These are phyloP conservation scores for Phytophthora ramorum DNA, from an alignment of 352 stramenopile genomes.

Conservation along the genomic window DNA sequence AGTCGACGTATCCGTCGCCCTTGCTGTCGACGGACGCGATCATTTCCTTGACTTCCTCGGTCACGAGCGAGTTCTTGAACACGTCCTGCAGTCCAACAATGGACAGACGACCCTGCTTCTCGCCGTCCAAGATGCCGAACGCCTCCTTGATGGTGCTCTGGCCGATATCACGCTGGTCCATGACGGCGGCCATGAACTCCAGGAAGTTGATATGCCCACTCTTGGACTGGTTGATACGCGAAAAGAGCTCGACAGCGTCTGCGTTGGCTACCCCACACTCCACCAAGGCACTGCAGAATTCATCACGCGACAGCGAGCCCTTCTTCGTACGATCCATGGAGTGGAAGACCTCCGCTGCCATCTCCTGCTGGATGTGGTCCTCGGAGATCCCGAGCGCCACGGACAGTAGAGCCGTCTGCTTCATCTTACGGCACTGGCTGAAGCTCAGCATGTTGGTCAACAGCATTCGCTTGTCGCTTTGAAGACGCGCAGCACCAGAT, in stretches of 20 bases:
- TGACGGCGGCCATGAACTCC: conserved; percentile 95
- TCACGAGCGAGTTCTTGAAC: conserved; percentile 89
- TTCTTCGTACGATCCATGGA: conserved; percentile 88
- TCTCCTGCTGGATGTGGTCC: conserved; percentile 76
- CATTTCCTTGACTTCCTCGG: conserved; percentile 91
- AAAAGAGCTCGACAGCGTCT: conserved; percentile 82
- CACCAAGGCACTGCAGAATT: conserved; percentile 94
- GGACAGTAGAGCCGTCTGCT: conserved; percentile 76
- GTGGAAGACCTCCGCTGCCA: conserved; percentile 85
- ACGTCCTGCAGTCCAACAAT: conserved; percentile 89
- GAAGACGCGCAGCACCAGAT: conserved; percentile 37
- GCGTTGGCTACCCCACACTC: conserved; percentile 82
- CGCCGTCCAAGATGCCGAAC: conserved; percentile 89
- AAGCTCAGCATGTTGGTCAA: conserved; percentile 85
- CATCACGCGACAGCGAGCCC: conserved; percentile 90
- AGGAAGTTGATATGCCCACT: conserved; percentile 93
- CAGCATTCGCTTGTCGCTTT: conserved; percentile 68
- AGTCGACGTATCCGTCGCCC: conserved; percentile 86
- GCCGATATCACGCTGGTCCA: conserved; percentile 90
- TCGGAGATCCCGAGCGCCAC: conserved; percentile 79
- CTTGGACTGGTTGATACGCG: conserved; percentile 83
- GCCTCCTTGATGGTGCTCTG: conserved; percentile 94
- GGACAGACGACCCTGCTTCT: conserved; percentile 92
- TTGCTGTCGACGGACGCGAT: conserved; percentile 88
- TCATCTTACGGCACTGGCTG: conserved; percentile 77